phyloP scores from a whole-genome alignment of 225 moss, liverwort and hornwort species.

The Ulota crispa region DNA sequence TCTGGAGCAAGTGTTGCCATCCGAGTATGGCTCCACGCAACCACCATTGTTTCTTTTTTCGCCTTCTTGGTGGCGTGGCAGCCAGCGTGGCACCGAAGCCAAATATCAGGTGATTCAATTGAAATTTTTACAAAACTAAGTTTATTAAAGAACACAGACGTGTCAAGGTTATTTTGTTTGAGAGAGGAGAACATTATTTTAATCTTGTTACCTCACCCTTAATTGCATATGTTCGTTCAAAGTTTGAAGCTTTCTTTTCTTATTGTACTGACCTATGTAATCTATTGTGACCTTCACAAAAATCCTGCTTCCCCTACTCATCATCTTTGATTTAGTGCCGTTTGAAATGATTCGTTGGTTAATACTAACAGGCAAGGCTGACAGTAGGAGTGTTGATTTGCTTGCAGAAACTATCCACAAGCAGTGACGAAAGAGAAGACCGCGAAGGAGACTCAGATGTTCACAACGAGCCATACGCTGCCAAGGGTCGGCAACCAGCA shows the following conservation, averaged over 20 bases:
- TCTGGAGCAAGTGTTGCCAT: constrained; percentile 86
- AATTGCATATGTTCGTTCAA: not conserved
- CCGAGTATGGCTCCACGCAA: constrained; percentile 77
- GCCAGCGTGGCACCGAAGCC: constrained; percentile 23
- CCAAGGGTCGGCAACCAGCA: constrained; percentile 65
- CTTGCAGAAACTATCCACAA: constrained; percentile 51
- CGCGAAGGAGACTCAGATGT: constrained; percentile 7
- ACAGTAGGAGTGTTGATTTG: not conserved
- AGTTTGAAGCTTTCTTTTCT: not conserved
- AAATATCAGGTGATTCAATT: constrained; percentile 70
- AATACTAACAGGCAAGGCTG: not conserved
- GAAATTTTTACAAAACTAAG: not conserved
- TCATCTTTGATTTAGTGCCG: not conserved
- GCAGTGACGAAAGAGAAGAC: constrained; percentile 34
- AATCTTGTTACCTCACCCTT: not conserved
- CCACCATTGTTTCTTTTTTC: constrained; percentile 76
- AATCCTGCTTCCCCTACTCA: not conserved
- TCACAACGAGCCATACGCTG: constrained; percentile 66
- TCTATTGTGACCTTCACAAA: not conserved
- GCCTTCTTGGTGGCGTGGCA: constrained; percentile 72
- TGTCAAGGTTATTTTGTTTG: not conserved
- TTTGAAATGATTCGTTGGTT: not conserved
- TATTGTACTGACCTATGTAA: not conserved
- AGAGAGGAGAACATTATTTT: not conserved
- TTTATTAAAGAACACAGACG: not conserved